phyloP scores from a whole-genome alignment of 768 basidiomycete genomes.

The Suillus cothurnatus region DNA sequence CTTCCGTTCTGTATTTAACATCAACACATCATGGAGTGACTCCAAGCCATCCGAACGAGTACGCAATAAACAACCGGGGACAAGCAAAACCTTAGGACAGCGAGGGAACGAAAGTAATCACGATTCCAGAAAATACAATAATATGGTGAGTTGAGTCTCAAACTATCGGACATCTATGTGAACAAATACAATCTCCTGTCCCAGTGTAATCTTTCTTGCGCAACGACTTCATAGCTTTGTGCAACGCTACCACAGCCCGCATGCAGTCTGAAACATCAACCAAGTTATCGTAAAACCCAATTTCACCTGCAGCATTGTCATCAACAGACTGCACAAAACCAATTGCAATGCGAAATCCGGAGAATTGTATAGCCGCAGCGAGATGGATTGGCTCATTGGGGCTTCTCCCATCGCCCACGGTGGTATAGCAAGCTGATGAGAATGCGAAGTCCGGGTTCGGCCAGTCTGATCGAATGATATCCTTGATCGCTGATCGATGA shows the following conservation, averaged over 20 bases:
- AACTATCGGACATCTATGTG: neutral
- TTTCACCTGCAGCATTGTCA: neutral
- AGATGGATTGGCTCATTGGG: neutral
- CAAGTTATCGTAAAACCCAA: neutral
- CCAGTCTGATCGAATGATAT: neutral
- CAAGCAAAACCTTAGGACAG: neutral
- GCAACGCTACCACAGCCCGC: neutral
- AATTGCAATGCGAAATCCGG: neutral
- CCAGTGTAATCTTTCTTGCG: neutral
- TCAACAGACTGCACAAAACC: neutral
- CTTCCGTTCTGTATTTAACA: neutral
- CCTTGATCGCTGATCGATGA: neutral
- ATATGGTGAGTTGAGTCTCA: neutral
- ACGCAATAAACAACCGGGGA: neutral
- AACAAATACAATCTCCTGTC: neutral
- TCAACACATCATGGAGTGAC: neutral
- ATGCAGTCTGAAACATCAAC: neutral
- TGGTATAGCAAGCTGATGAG: neutral
- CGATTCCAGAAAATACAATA: neutral
- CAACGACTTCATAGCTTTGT: neutral
- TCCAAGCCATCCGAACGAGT: neutral
- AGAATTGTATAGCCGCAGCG: neutral
- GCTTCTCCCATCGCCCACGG: neutral
- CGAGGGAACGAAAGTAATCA: neutral
- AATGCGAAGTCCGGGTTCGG: neutral